Percentiles rank a stretch among this genome's conserved stretches.
Conservation (phyloP, 2,329 filamentous ascomycete species). For the Aciculosporium take region DNA sequence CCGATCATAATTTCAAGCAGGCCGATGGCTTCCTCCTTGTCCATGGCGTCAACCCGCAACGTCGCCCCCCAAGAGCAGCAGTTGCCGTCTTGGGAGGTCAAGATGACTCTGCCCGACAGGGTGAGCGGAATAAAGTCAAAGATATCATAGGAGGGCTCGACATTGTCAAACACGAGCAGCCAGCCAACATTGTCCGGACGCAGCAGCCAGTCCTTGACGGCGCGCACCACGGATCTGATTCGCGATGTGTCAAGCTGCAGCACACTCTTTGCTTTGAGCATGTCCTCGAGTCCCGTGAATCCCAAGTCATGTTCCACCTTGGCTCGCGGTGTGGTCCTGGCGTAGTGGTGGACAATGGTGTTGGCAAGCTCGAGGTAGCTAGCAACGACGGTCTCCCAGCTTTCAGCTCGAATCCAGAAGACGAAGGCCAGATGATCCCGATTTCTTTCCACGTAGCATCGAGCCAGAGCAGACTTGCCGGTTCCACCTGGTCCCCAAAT, state of each 20-base stretch:
- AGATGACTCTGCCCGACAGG: conserved; percentile 12
- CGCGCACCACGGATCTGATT: conserved; percentile 12
- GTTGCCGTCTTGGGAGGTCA: conserved; percentile 12
- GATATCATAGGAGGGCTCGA: conserved; percentile 13
- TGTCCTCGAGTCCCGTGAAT: conserved; percentile 12
- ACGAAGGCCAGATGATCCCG: conserved; percentile 11
- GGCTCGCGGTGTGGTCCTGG: conserved; percentile 6
- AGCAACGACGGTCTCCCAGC: conserved; percentile 14
- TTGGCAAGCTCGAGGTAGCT: conserved; percentile 15
- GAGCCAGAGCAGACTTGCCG: conserved; percentile 14
- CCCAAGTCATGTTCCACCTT: conserved; percentile 13
- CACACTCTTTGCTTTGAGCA: conserved; percentile 12
- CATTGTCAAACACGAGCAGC: conserved; percentile 14
- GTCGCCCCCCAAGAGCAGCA: conserved; percentile 12
- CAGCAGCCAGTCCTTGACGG: conserved; percentile 15
- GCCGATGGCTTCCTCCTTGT: conserved; percentile 9
- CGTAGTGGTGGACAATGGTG: conserved; percentile 11
- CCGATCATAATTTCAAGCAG: conserved; percentile 8
- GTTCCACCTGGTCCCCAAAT: conserved; percentile 12
- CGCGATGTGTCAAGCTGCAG: conserved; percentile 11
- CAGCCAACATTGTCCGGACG: conserved; percentile 12
- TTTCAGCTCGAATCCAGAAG: conserved; percentile 15
- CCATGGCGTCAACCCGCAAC: conserved; percentile 11
- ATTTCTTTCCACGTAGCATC: conserved; percentile 12
- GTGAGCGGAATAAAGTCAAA: conserved; percentile 14